Evolutionary conservation across 306 rosid genomes (phyloP).

Genomic region (Arachis hypogaea): DNA sequence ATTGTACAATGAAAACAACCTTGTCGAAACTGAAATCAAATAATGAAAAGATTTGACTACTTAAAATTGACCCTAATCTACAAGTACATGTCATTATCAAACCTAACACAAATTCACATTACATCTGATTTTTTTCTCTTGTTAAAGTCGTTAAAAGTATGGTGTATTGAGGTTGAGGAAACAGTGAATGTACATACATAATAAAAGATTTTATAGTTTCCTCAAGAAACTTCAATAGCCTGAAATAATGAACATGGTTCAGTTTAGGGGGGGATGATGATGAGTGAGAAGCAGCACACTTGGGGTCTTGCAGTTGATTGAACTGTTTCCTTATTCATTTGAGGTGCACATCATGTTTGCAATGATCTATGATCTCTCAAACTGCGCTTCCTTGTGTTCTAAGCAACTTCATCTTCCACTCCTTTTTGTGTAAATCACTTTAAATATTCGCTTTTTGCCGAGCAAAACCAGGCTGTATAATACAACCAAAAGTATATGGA

Average conservation of each 20-base stretch:
- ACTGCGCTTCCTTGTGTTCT: slow-evolving; percentile 34
- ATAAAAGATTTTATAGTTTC: slow-evolving; percentile 23
- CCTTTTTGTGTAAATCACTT: slow-evolving; percentile 39
- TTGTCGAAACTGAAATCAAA: slow-evolving; percentile 4
- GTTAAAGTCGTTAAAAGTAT: not conserved
- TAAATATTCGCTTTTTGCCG: slow-evolving; percentile 66
- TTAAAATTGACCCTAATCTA: not conserved
- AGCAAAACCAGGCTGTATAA: slow-evolving; percentile 89
- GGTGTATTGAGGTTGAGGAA: slow-evolving; percentile 27
- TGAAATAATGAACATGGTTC: slow-evolving; percentile 10
- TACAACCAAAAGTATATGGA: slow-evolving; percentile 37
- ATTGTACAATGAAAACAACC: not conserved
- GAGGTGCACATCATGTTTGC: slow-evolving; percentile 25
- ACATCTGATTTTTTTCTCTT: too few species aligned
- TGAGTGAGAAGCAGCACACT: slow-evolving; percentile 30
- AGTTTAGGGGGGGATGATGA: not conserved
- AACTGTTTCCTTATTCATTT: slow-evolving; percentile 34
- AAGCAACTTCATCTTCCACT: slow-evolving; percentile 33
- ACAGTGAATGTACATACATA: slow-evolving; percentile 35
- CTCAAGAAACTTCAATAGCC: slow-evolving; percentile 18
- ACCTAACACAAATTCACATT: slow-evolving; percentile 26
- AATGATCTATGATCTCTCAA: slow-evolving; percentile 13
- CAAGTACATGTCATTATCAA: slow-evolving; percentile 17
- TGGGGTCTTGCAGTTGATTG: slow-evolving; percentile 33
- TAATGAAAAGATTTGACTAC: not conserved